Percentiles rank a stretch among this genome's conserved stretches.
phyloP scores from a whole-genome alignment of 495 filamentous ascomycete species.

The Trichoderma parareesei region DNA sequence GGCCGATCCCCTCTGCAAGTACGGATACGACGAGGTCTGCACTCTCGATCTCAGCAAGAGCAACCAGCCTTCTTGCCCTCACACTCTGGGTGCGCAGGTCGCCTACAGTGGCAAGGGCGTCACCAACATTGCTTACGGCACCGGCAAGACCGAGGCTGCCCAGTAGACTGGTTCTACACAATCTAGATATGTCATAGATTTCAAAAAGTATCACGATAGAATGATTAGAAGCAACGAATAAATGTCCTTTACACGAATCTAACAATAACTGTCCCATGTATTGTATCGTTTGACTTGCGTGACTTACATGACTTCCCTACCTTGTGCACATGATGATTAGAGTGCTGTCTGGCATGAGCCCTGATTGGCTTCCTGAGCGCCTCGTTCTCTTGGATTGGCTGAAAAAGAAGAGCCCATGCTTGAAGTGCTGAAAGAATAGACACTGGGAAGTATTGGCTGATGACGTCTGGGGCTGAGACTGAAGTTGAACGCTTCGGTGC shows the following conservation, averaged over 20 bases:
- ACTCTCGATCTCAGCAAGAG: conserved; percentile 17
- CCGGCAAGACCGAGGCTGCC: conserved; percentile 14
- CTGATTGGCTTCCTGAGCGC: no score
- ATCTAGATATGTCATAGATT: conserved; percentile 4
- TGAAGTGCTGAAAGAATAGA: no score
- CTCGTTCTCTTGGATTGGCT: no score
- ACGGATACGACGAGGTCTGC: conserved; percentile 24
- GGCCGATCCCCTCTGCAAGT: conserved; percentile 23
- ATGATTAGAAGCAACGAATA: neutral
- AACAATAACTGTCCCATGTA: neutral
- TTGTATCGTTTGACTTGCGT: neutral
- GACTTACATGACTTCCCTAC: neutral
- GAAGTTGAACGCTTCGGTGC: no score
- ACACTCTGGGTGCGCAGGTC: conserved; percentile 17
- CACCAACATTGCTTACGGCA: conserved; percentile 22
- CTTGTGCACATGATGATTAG: no score
- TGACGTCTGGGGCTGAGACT: no score
- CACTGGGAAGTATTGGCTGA: no score
- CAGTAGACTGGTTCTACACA: neutral
- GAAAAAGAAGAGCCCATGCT: no score
- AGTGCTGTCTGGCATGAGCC: no score
- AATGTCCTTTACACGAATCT: neutral
- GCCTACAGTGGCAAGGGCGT: conserved; percentile 16
- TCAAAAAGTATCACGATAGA: neutral
- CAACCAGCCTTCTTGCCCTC: conserved; percentile 22